phyloP scores from a whole-genome alignment of 768 basidiomycete genomes.

The Mycena maculata region DNA sequence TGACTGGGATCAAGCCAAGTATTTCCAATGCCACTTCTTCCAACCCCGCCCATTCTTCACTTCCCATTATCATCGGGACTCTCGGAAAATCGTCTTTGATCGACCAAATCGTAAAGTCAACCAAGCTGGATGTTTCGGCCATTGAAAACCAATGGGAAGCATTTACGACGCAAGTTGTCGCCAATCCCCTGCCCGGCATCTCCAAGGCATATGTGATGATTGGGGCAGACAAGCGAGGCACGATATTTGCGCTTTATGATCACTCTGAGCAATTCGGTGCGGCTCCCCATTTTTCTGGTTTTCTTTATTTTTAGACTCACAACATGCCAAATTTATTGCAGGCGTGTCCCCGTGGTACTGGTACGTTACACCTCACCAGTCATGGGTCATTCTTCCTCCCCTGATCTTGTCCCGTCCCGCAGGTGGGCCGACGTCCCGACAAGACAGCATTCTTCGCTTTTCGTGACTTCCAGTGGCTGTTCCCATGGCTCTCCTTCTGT shows the following conservation, averaged over 20 bases:
- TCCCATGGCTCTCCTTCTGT: slow-evolving; percentile 74
- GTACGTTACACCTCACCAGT: slow-evolving; percentile 46
- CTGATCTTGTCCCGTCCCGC: slow-evolving; percentile 15
- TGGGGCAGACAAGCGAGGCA: slow-evolving; percentile 76
- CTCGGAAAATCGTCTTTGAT: slow-evolving; percentile 68
- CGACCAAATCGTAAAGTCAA: slow-evolving; percentile 60
- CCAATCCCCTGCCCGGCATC: slow-evolving; percentile 68
- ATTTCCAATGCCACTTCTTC: slow-evolving; percentile 64
- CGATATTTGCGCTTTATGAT: slow-evolving; percentile 75
- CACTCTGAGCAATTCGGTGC: slow-evolving; percentile 76
- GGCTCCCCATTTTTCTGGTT: background rate
- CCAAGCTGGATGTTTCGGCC: slow-evolving; percentile 64
- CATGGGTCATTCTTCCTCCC: background rate
- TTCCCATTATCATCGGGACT: slow-evolving; percentile 74
- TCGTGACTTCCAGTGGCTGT: slow-evolving; percentile 57
- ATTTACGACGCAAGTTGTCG: slow-evolving; percentile 63
- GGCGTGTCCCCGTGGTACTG: slow-evolving; percentile 80
- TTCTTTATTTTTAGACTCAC: too few relatives aligned
- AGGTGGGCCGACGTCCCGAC: slow-evolving; percentile 87
- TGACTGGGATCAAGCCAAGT: slow-evolving; percentile 64
- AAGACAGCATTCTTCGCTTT: slow-evolving; percentile 60
- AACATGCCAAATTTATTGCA: slow-evolving; percentile 33
- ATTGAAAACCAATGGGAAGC: slow-evolving; percentile 77
- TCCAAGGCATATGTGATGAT: slow-evolving; percentile 73
- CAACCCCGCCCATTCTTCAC: slow-evolving; percentile 43